Evolutionary conservation across 768 basidiomycete genomes (phyloP), one percentile per base, ranked within the genome.

Genomic region (Terana coerulea): DNA sequence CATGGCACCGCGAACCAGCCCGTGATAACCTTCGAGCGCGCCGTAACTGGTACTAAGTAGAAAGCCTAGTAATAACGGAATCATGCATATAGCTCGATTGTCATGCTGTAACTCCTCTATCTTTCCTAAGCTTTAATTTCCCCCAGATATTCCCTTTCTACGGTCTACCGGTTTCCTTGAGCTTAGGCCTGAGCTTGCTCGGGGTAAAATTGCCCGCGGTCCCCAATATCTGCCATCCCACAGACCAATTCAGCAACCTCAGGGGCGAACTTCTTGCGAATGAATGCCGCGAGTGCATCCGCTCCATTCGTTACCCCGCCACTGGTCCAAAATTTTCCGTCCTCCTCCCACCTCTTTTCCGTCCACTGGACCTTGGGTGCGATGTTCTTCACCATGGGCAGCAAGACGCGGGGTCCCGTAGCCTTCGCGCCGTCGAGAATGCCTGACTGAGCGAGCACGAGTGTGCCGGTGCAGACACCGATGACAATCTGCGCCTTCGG

Each of bases 301-400:
- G 29, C 12, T n/a, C 43, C 43, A 19, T 45, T 45, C 26, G 43
- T 30, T n/a, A 45, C 43, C 25, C 43, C 43, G 26, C 43, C 43
- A 30, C 43, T 45, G 28, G 43, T 45, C 43, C 43, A 45, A 19
- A 45, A n/a, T 29, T 45, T 45, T 10, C 43, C 43, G n/a, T 45
- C 43, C 26, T 7, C 28, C 43, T 45, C 43, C 43, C 43, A 45
- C 11, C 43, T 26, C 43, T 45, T 45, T 29, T 45, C 43, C 2
- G 28, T 30, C 43, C 43, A 45, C n/a, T 17, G n/a, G 2, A 19
- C 43, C 26, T 45, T 28, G 11, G 43, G 43, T 5, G 43, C 43
- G 15, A 28, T 30, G 28, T 45, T n/a, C 43, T 30, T 28, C 4
- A 29, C 15, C 9, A 28, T 11, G 6, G 43, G 43, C 28, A 45